Evolutionary conservation across 75 land plant genomes (phyloP).

Genomic region (Chamaecyparis obtusa): DNA sequence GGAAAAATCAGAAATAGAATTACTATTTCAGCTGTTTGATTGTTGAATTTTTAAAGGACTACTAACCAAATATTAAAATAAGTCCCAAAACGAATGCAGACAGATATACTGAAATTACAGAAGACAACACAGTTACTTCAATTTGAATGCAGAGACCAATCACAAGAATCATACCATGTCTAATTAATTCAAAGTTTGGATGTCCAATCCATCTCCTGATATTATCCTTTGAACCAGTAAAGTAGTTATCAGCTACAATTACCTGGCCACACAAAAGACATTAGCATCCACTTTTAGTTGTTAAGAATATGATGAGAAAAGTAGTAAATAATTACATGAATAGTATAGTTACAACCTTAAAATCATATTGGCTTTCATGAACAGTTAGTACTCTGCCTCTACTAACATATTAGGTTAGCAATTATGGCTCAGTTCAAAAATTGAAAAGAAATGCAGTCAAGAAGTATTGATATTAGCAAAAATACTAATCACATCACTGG

Average conservation of each 20-base stretch:
- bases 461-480: not conserved
- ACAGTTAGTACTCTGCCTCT: not conserved
- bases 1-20: not conserved
- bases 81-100: not conserved
- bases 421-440: not conserved
- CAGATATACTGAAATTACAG: not conserved
- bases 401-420: not conserved
- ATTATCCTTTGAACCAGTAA: slow-evolving; percentile 85
- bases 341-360: not conserved
- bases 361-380: not conserved
- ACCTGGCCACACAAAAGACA: slow-evolving; percentile 35
- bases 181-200: slow-evolving; percentile 84
- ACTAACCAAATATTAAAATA: not conserved
- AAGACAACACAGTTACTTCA: not conserved
- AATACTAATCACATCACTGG: not conserved
- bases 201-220: slow-evolving; percentile 79
- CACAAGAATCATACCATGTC: slow-evolving; percentile 59
- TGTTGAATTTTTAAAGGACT: not conserved
- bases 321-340: not conserved
- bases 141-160: not conserved
- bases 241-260: slow-evolving; percentile 80
- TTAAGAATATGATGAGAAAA: not conserved
- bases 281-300: not conserved
- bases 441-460: not conserved
- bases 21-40: not conserved